Evolutionary conservation across 192 early-diverging fungal genomes (phyloP).

Genomic region (Funneliformis mosseae): DNA sequence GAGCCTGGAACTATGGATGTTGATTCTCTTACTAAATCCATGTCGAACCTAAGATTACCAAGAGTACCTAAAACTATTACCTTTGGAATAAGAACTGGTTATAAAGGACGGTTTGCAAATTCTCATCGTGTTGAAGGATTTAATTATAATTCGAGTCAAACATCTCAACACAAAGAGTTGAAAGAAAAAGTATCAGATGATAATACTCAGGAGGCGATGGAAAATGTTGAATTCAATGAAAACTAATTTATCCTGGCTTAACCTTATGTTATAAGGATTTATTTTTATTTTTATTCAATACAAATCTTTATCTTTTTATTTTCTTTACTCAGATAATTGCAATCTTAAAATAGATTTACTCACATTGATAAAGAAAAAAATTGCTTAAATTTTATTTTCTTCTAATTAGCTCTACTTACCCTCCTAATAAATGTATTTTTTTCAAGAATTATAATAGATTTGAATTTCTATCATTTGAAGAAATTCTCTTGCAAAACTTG

Average conservation of each 20-base stretch:
- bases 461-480: too few relatives aligned
- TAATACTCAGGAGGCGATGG: not conserved
- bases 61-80: not conserved
- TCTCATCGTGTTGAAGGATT: not conserved
- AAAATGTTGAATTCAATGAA: not conserved
- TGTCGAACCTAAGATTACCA: slow-evolving; percentile 11
- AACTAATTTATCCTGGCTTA: not conserved
- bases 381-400: too few relatives aligned
- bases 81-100: not conserved
- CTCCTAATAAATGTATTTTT: too few relatives aligned
- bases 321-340: too few relatives aligned
- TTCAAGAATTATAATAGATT: too few relatives aligned
- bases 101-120: not conserved
- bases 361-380: too few relatives aligned
- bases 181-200: not conserved
- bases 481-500: too few relatives aligned
- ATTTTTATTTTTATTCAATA: too few relatives aligned
- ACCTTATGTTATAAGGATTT: too few relatives aligned
- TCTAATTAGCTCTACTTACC: too few relatives aligned
- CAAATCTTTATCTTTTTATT: too few relatives aligned
- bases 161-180: not conserved
- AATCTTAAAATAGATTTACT: too few relatives aligned
- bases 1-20: not conserved
- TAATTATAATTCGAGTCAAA: not conserved
- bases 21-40: slow-evolving; percentile 1